Evolutionary conservation across 768 basidiomycete genomes (phyloP), one percentile per base, ranked within the genome.

Genomic region (Suillus hirtellus): DNA sequence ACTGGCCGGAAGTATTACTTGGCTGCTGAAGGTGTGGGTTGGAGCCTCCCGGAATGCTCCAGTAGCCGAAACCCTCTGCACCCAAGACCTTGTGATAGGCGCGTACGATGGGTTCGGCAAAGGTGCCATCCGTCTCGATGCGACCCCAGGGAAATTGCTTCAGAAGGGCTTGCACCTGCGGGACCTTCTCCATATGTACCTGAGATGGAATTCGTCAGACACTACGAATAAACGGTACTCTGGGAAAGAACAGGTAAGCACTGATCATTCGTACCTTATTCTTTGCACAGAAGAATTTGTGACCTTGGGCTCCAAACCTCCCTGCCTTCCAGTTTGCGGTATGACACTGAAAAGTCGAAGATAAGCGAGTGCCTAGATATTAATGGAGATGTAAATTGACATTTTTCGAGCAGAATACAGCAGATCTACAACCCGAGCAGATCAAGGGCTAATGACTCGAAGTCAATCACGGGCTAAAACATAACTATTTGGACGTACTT

Each of bases 111-210:
- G 75, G 66, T 49, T 70, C 69, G 6, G 68, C 61, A 66, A 80
- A 81, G 21, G 78, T 76, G 11, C 78, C 77, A 65, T 81, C 81
- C 11, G 69, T 72, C 63, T 82, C 80, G 24, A 81, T 12, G 43
- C 74, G 76, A 14, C 77, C 81, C 80, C 81, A 81, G 9, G 80
- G 76, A 64, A 81, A 81, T 27, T 76, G 75, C 21, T 68, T 68
- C 42, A 79, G 67, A 52, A 77, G 69, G 17, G 72, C 71, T 38
- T 72, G 78, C 19, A 76, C 69, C 61, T 75, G 65, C 0, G 76
- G 65, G 6, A 76, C 70, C 60, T 69, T 74, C 58, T 73, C 59
- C 79, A 80, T 80, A 61, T 80, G 75, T 63, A 72, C 66, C 78
- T 80, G 52, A 62, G 11, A 42, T 40, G 1, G 24, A 56, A 27